These are phyloP conservation scores for Phytophthora sansomeana DNA, from an alignment of 352 stramenopile species.

Conservation along the genomic window DNA sequence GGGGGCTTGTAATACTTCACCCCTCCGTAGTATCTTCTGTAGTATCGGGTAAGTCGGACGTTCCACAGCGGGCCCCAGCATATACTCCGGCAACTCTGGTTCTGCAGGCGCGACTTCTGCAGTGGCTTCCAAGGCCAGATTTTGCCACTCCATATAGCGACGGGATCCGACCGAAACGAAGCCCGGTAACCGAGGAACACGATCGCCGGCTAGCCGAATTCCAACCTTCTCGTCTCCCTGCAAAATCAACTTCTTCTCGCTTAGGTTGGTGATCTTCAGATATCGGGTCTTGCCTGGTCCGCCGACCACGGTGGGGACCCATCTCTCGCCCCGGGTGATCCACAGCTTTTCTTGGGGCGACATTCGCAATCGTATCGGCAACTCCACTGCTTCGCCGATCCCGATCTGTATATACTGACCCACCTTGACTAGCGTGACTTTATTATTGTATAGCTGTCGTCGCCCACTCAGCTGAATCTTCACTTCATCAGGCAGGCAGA, in stretches of 20 bases:
- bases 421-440: neutral
- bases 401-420: neutral
- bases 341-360: conserved; percentile 11
- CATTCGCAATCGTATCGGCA: neutral
- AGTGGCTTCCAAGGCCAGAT: conserved; percentile 10
- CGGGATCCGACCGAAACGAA: conserved; percentile 18
- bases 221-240: neutral
- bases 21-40: no score
- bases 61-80: neutral
- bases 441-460: neutral
- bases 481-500: conserved; percentile 12
- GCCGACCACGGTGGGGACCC: conserved; percentile 4
- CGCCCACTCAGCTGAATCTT: conserved; percentile 12
- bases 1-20: no score
- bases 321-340: conserved; percentile 6
- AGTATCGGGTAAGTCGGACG: neutral
- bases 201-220: conserved; percentile 12
- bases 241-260: neutral
- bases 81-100: neutral
- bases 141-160: conserved; percentile 24
- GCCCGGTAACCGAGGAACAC: conserved; percentile 2
- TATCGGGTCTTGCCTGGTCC: neutral
- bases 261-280: conserved; percentile 14
- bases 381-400: neutral
- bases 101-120: neutral